phyloP scores from a whole-genome alignment of 192 early-diverging fungal species.

The Coemansia sp. region DNA sequence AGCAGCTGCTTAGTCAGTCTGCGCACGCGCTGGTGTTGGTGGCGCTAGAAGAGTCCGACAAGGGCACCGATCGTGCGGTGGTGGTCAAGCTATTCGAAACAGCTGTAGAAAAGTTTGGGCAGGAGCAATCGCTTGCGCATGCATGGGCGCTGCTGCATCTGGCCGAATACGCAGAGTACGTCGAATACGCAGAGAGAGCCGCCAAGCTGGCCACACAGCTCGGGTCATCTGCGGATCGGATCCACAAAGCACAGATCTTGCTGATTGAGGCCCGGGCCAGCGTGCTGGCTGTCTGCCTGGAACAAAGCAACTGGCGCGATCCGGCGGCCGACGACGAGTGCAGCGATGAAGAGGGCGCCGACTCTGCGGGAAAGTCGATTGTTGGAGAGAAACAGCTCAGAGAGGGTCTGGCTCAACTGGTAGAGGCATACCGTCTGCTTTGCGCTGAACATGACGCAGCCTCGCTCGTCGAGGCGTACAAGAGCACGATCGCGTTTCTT shows the following conservation, averaged over 20 bases:
- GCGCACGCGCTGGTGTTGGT: conserved; percentile 53
- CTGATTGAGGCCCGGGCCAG: conserved; percentile 19
- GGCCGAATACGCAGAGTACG: conserved; percentile 28
- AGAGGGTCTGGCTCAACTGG: conserved; percentile 18
- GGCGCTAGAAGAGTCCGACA: conserved; percentile 37
- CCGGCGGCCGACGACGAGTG: conserved; percentile 1
- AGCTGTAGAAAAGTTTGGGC: conserved; percentile 52
- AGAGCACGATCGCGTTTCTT: conserved; percentile 13
- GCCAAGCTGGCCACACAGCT: conserved; percentile 1
- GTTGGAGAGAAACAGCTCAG: conserved; percentile 8
- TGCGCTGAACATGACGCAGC: background rate
- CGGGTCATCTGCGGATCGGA: background rate
- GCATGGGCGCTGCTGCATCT: conserved; percentile 25
- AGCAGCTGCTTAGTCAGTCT: conserved; percentile 12
- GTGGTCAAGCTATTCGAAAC: conserved; percentile 59
- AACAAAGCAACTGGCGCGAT: conserved; percentile 30
- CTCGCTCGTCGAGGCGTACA: background rate
- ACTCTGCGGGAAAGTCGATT: background rate
- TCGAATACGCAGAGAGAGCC: conserved; percentile 18
- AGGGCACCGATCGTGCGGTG: conserved; percentile 27
- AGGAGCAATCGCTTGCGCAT: conserved; percentile 13
- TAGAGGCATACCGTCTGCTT: background rate
- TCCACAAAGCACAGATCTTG: background rate
- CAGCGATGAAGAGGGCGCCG: conserved; percentile 11
- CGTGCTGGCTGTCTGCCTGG: conserved; percentile 22